Evolutionary conservation across 805 yeast species (phyloP).

Genomic region (Metschnikowia chrysomelidarum): DNA sequence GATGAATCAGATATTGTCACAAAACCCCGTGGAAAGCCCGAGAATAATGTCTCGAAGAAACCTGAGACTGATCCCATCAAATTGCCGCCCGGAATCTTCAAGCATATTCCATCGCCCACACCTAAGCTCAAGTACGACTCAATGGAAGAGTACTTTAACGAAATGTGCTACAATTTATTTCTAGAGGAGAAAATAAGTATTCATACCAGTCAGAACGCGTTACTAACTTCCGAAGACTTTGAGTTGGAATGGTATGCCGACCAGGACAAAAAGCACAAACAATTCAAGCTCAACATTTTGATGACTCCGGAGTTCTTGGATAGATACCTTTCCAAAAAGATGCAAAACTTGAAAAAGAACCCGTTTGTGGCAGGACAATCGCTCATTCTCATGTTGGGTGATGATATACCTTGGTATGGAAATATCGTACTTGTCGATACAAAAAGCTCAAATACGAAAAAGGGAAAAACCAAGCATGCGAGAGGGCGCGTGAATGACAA

Average conservation of each 20-base stretch:
- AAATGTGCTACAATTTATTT: constrained; percentile 59
- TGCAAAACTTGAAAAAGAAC: constrained; percentile 51
- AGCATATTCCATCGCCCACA: constrained; percentile 31
- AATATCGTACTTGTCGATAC: constrained; percentile 45
- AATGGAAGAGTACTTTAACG: constrained; percentile 51
- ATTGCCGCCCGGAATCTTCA: constrained; percentile 28
- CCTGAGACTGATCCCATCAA: constrained; percentile 1
- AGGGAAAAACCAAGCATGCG: constrained; percentile 13
- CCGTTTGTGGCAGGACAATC: constrained; percentile 63
- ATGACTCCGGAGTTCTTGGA: constrained; percentile 49
- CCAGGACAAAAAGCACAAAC: constrained; percentile 40
- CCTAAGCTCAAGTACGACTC: constrained; percentile 50
- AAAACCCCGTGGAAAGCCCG: background rate
- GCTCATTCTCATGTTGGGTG: constrained; percentile 51
- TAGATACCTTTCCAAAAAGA: constrained; percentile 47
- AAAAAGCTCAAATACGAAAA: constrained; percentile 8
- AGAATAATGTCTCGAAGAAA: background rate
- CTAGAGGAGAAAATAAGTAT: constrained; percentile 52
- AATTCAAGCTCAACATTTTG: constrained; percentile 43
- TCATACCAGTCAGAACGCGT: constrained; percentile 39
- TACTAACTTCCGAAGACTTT: constrained; percentile 40
- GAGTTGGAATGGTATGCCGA: constrained; percentile 51
- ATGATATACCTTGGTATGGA: constrained; percentile 58
- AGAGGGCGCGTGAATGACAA: constrained; percentile 7
- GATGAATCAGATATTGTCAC: no score